phyloP scores from a whole-genome alignment of 345 rosid species.

The Salix arbutifolia region DNA sequence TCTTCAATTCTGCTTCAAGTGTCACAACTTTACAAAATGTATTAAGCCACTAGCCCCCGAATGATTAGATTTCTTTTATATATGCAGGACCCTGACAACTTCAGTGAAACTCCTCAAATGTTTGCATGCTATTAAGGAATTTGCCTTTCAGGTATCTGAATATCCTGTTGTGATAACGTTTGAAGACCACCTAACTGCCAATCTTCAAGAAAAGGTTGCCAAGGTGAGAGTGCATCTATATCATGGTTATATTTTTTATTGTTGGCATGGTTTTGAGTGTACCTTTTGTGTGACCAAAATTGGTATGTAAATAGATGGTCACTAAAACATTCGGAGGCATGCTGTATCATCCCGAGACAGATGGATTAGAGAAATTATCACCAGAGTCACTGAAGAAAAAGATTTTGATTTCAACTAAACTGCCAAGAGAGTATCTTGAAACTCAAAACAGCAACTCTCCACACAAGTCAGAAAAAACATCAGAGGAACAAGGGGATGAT shows the following conservation, averaged over 20 bases:
- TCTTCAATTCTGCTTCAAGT: too few relatives aligned
- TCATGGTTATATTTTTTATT: neutral
- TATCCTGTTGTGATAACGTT: conserved; percentile 85
- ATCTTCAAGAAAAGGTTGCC: conserved; percentile 66
- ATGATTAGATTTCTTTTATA: neutral
- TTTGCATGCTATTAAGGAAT: conserved; percentile 49
- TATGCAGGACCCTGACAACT: conserved; percentile 55
- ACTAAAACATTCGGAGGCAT: conserved; percentile 39
- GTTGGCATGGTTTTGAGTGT: neutral
- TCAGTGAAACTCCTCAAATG: conserved; percentile 58
- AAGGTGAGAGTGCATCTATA: conserved; percentile 31
- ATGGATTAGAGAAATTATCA: conserved; percentile 42
- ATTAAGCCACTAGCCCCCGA: too few relatives aligned
- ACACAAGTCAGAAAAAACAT: conserved; percentile 3
- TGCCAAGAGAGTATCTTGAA: conserved; percentile 68
- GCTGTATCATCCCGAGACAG: conserved; percentile 37
- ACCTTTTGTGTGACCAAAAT: neutral
- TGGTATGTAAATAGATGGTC: conserved; percentile 45
- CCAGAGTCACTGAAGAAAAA: conserved; percentile 58
- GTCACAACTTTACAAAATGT: too few relatives aligned
- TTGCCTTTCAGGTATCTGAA: conserved; percentile 58
- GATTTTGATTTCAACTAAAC: conserved; percentile 77
- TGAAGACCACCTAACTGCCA: conserved; percentile 63
- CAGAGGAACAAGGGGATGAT: conserved; percentile 4
- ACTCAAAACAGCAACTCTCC: conserved; percentile 5